Evolutionary conservation across 1,284 basidiomycete species (phyloP).

Genomic region (Moesziomyces sp.): DNA sequence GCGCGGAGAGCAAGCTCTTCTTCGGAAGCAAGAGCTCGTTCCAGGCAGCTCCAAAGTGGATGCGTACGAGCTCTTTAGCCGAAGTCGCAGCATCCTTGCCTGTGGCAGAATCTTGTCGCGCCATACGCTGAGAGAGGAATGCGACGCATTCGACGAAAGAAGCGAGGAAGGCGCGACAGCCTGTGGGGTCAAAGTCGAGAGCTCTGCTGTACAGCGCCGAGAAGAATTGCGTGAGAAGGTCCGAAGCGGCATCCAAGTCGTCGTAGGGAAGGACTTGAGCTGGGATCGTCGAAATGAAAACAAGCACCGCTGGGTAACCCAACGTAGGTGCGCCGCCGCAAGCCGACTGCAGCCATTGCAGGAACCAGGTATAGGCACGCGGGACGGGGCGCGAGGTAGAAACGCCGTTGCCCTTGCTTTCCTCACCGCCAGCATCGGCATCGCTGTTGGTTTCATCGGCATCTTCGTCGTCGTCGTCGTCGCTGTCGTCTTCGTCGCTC

Average conservation of each 20-base stretch:
- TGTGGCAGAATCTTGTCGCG: conserved; percentile 5
- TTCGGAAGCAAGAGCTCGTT: conserved; percentile 37
- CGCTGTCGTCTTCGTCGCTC: conserved; percentile 19
- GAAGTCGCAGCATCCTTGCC: conserved; percentile 7
- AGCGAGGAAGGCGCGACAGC: conserved; percentile 73
- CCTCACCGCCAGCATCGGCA: conserved; percentile 5
- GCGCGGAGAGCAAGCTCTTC: conserved; percentile 7
- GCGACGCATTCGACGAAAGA: conserved; percentile 78
- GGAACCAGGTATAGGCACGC: conserved; percentile 70
- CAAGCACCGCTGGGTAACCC: conserved; percentile 80
- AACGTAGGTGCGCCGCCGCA: conserved; percentile 80
- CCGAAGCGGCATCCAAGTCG: conserved; percentile 65
- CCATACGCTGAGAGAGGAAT: conserved; percentile 69
- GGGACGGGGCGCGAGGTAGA: conserved; percentile 14
- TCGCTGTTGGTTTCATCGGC: conserved; percentile 24
- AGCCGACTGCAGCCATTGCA: conserved; percentile 78
- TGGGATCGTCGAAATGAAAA: conserved; percentile 83
- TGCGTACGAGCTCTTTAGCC: conserved; percentile 25
- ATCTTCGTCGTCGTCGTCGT: conserved; percentile 33
- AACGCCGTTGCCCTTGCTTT: background rate
- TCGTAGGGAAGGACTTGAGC: conserved; percentile 68
- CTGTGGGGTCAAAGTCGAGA: conserved; percentile 68
- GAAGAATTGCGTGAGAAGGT: conserved; percentile 81
- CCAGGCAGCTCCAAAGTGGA: conserved; percentile 43
- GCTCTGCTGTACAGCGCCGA: conserved; percentile 77